Evolutionary conservation across 2,329 filamentous ascomycete genomes (phyloP).

Genomic region (Apiospora sp.): DNA sequence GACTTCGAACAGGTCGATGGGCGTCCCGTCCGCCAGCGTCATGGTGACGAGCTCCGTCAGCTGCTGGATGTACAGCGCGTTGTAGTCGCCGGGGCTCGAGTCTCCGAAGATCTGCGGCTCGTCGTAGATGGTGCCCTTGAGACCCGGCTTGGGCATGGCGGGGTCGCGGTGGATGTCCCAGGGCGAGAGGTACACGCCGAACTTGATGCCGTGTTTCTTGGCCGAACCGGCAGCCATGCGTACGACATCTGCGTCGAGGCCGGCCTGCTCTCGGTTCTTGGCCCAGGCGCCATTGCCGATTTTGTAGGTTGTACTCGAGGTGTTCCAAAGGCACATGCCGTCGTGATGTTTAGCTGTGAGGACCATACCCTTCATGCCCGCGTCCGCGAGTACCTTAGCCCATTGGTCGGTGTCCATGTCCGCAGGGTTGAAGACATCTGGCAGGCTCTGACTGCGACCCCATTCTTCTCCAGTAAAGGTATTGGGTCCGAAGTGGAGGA

Average conservation of each 20-base stretch:
- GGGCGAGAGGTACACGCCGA: slow-evolving; percentile 45
- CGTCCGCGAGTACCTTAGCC: slow-evolving; percentile 38
- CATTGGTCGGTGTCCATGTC: slow-evolving; percentile 55
- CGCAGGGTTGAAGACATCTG: slow-evolving; percentile 50
- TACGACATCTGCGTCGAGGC: slow-evolving; percentile 42
- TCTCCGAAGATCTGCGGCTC: slow-evolving; percentile 47
- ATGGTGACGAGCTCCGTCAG: slow-evolving; percentile 39
- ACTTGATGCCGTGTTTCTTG: slow-evolving; percentile 43
- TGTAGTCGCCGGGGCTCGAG: slow-evolving; percentile 41
- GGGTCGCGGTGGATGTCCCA: slow-evolving; percentile 49
- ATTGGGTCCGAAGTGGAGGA: slow-evolving; percentile 14
- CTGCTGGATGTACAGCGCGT: slow-evolving; percentile 41
- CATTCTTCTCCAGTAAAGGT: slow-evolving; percentile 3
- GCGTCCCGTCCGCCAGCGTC: slow-evolving; percentile 30
- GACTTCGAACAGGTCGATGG: slow-evolving; percentile 39
- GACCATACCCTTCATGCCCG: slow-evolving; percentile 45
- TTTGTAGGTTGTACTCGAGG: slow-evolving; percentile 44
- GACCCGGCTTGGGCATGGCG: slow-evolving; percentile 43
- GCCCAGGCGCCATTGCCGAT: slow-evolving; percentile 44
- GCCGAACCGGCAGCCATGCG: slow-evolving; percentile 43
- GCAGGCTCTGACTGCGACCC: neutral
- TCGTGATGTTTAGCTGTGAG: slow-evolving; percentile 48
- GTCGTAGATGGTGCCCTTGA: slow-evolving; percentile 42
- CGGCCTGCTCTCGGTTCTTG: slow-evolving; percentile 35
- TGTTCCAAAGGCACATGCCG: slow-evolving; percentile 47